Evolutionary conservation across 768 basidiomycete species (phyloP).

Genomic region (Hemileccinum rubropunctum): DNA sequence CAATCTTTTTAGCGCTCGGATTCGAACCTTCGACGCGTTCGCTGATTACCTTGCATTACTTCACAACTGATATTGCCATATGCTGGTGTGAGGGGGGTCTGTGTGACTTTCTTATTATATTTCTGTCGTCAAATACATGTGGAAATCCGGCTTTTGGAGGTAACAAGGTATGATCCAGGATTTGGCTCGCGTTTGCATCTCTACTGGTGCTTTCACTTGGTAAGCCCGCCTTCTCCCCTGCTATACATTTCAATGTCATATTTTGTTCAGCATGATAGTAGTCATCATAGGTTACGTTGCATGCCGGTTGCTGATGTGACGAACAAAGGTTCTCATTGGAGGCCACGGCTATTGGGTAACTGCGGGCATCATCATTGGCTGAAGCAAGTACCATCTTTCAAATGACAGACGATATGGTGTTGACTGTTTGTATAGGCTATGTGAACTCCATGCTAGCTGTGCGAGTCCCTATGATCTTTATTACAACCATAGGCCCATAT

Average conservation of each 20-base stretch:
- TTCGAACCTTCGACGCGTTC: not conserved
- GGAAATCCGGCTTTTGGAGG: slow-evolving; percentile 13
- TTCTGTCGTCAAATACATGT: slow-evolving; percentile 12
- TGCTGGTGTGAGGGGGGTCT: not conserved
- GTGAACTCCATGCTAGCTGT: slow-evolving; percentile 17
- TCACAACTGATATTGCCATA: not conserved
- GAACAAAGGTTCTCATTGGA: slow-evolving; percentile 3
- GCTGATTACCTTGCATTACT: slow-evolving; percentile 1
- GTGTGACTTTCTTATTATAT: slow-evolving; percentile 7
- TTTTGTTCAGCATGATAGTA: not conserved
- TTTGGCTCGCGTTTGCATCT: slow-evolving; percentile 11
- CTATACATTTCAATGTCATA: no score
- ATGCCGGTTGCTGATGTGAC: not conserved
- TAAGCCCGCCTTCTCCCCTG: not conserved
- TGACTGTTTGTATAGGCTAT: slow-evolving; percentile 1
- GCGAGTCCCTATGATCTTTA: not conserved
- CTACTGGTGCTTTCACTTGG: slow-evolving; percentile 14
- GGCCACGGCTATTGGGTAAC: not conserved
- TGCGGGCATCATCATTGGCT: not conserved
- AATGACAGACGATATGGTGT: not conserved
- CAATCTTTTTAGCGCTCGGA: not conserved
- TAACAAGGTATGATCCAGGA: slow-evolving; percentile 6
- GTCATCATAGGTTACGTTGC: not conserved
- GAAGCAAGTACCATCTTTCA: slow-evolving; percentile 1
- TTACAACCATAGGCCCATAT: not conserved